Base-by-base conservation (phyloP, 163 green algal genomes). In the Scenedesmus sp. region DNA sequence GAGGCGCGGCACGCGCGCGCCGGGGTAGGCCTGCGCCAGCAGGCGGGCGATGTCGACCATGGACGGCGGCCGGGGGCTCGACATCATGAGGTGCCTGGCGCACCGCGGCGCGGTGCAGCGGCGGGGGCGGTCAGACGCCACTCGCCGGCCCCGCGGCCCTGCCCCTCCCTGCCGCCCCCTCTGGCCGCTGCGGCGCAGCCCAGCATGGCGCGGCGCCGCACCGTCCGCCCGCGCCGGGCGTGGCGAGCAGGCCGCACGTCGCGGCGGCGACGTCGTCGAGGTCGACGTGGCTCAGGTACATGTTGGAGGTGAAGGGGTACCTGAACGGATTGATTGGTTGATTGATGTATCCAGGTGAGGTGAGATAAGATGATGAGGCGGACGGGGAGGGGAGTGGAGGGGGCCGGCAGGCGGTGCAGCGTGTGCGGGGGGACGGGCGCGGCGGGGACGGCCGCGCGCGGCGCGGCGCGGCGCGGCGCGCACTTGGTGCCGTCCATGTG, bases 211-310 rank as follows among this genome's bases (percentile, higher is more conserved):
- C 28, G 53, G 15, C 28, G 1, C 1, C 62, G 36, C 36, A 77
- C 69, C 69, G 66, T 34, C 69, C 69, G 51, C 1, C 31, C 48
- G 69, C 69, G 39, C 54, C 69, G 22, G 69, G 54, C 45, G 69
- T 77, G 42, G 36, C 69, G 34, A 77, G 54, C 36, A 77, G 69
- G 9, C 69, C 69, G 51, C 53, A 60, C 24, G 57, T 77, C 9
- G 39, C 69, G 24, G 69, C 54, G 17, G 69, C 69, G 1, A 77
- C 69, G 44, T 77, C 69, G 45, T 77, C 69, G 3, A 77, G 50
- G 69, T 77, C 69, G 14, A 77, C 69, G 57, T 77, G 69, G 58
- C 69, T 77, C 22, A 77, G 18, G 24, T 58, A 69, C 3, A 70
- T 22, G 62, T 70, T 70, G 36, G 34, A 54, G 31, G 62, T 70